These are phyloP conservation scores for Heterobasidion parviporum DNA, from an alignment of 1,284 basidiomycete species.

Conservation along the genomic window DNA sequence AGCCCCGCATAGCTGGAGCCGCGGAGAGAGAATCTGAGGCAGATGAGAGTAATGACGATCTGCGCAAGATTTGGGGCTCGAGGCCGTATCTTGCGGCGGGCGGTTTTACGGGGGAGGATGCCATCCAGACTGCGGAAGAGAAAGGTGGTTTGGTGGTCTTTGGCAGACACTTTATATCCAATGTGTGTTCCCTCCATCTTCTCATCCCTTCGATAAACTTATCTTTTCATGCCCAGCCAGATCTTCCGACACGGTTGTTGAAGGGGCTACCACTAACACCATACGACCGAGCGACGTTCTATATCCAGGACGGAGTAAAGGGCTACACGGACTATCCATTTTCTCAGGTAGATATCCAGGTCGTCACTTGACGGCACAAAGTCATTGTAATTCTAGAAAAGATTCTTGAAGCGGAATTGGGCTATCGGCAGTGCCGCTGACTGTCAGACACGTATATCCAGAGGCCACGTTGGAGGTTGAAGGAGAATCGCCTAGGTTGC, in stretches of 20 bases:
- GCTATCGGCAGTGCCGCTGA: too few relatives aligned
- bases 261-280: conserved; percentile 15
- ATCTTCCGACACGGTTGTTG: conserved; percentile 28
- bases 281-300: conserved; percentile 19
- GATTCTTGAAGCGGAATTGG: too few relatives aligned
- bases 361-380: too few relatives aligned
- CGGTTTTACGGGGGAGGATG: conserved; percentile 18
- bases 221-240: conserved; percentile 23
- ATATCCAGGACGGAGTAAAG: conserved; percentile 5
- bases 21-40: conserved; percentile 3
- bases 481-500: too few relatives aligned
- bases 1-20: conserved; percentile 21
- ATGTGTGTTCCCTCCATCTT: conserved; percentile 18
- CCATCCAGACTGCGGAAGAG: conserved; percentile 16
- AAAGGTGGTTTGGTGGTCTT: conserved; percentile 29
- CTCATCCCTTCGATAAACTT: background rate
- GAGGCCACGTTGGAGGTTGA: too few relatives aligned
- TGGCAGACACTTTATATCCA: conserved; percentile 37
- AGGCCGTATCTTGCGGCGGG: conserved; percentile 26
- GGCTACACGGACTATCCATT: conserved; percentile 21
- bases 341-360: background rate
- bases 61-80: conserved; percentile 16
- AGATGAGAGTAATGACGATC: conserved; percentile 17
- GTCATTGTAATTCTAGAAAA: too few relatives aligned
- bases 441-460: too few relatives aligned